A percentile compares a stretch with the other conserved stretches of the same genome.
Conservation (phyloP, 2,329 filamentous ascomycete genomes). For the Chaetomiaceae sp. region DNA sequence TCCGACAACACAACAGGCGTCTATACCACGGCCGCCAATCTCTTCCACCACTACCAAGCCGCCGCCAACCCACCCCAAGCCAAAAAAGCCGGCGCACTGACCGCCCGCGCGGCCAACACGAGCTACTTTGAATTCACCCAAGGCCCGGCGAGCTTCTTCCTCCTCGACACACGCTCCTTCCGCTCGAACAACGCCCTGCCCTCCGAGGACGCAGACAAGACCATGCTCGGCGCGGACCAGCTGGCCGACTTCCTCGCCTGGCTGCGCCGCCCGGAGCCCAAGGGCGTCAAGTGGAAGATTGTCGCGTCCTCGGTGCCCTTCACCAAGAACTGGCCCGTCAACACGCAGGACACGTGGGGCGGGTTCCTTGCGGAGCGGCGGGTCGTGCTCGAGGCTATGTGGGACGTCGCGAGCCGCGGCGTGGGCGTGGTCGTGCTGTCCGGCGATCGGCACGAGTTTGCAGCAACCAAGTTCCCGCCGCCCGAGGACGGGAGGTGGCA, state of each 20-base stretch:
- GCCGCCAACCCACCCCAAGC: conserved; percentile 74
- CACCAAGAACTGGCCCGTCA: conserved; percentile 95
- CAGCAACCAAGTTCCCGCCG: conserved; percentile 74
- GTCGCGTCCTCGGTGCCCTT: conserved; percentile 88
- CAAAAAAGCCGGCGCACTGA: conserved; percentile 41
- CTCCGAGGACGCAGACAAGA: conserved; percentile 60
- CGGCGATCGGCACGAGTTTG: conserved; percentile 96
- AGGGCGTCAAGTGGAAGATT: conserved; percentile 88
- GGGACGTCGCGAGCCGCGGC: conserved; percentile 73
- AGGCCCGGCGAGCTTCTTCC: conserved; percentile 89
- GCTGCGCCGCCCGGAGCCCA: conserved; percentile 66
- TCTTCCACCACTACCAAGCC: conserved; percentile 83
- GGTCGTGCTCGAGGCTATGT: conserved; percentile 82
- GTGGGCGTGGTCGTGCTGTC: conserved; percentile 78
- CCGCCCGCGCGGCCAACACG: conserved; percentile 43
- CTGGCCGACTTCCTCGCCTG: conserved; percentile 74
- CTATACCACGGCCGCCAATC: conserved; percentile 74
- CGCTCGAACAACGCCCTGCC: conserved; percentile 64
- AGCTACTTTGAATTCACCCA: conserved; percentile 89
- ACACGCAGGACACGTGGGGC: conserved; percentile 87
- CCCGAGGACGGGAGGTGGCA: conserved; percentile 56
- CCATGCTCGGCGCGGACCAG: conserved; percentile 81
- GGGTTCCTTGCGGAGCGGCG: conserved; percentile 80
- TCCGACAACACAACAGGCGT: conserved; percentile 74
- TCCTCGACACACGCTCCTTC: conserved; percentile 87